phyloP scores from a whole-genome alignment of 805 yeast species.

The Metschnikowia lachancei region DNA sequence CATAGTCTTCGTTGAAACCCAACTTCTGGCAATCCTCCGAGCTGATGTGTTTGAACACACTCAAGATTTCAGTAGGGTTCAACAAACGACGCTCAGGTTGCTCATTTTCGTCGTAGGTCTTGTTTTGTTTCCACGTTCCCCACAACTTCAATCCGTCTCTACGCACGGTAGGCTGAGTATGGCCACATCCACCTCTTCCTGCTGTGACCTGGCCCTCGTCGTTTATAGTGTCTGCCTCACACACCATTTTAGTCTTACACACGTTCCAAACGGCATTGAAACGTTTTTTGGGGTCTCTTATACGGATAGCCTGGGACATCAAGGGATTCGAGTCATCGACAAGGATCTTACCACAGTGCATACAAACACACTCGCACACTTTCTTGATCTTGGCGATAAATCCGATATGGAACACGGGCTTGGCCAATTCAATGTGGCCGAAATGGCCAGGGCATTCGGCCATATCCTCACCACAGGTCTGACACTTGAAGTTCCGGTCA shows the following conservation, averaged over 20 bases:
- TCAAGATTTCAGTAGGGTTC: slow-evolving; percentile 83
- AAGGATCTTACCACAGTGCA: slow-evolving; percentile 95
- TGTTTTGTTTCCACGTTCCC: slow-evolving; percentile 97
- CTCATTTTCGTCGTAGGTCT: slow-evolving; percentile 74
- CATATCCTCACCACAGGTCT: slow-evolving; percentile 99
- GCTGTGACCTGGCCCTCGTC: slow-evolving; percentile 50
- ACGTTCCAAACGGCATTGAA: slow-evolving; percentile 95
- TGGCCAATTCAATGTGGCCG: slow-evolving; percentile 97
- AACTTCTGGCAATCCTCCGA: slow-evolving; percentile 75
- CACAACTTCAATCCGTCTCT: slow-evolving; percentile 92
- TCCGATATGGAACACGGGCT: slow-evolving; percentile 98
- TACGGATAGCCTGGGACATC: slow-evolving; percentile 83
- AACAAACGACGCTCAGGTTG: slow-evolving; percentile 90
- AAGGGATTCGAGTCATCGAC: slow-evolving; percentile 79
- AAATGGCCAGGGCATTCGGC: slow-evolving; percentile 99
- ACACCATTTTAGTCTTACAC: slow-evolving; percentile 88
- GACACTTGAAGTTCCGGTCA: slow-evolving; percentile 96
- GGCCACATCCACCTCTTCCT: slow-evolving; percentile 97
- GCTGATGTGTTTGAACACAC: slow-evolving; percentile 87
- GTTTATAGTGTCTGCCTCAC: slow-evolving; percentile 82
- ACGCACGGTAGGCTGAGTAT: slow-evolving; percentile 91
- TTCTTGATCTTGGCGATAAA: slow-evolving; percentile 91
- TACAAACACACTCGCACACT: slow-evolving; percentile 93
- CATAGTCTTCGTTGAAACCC: slow-evolving; percentile 93
- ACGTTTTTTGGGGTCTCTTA: slow-evolving; percentile 92